Evolutionary conservation across 345 rosid species (phyloP), one percentile per base, ranked within the genome.

Genomic region (Pistacia integerrima): DNA sequence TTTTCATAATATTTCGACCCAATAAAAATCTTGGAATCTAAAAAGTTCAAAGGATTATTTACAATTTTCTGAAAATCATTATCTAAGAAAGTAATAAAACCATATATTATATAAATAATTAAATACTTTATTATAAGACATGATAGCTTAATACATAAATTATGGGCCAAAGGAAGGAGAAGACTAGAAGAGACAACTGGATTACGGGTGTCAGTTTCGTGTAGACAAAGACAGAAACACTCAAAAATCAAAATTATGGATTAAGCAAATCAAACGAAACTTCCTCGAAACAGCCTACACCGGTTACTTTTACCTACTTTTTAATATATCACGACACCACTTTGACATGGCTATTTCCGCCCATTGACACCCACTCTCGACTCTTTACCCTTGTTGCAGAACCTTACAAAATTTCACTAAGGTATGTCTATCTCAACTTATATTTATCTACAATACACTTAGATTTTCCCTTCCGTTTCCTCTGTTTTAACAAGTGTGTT

Each of bases 281-380:
- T 84, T 77, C 82, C 72, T 20, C 63, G 83, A 84, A 84, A 52
- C 57, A 69, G 30, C 71, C 74, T 35, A 17, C 78, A 28, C 46
- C 36, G 25, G 13, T 2, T 4, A 20, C 55, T 52, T 64, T 8
- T 41, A 2, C 17, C n/a, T 10, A 4, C 35, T 36, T 22, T 41
- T 41, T 41, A 41, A 41, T 41, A 5, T 41, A 5, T 18, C 12
- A 22, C 20, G 5, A 2, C 14, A 17, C 17, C 61, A 1, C 66
- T 14, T 66, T 59, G 74, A 51, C 62, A 16, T 54, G 18, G 57
- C 6, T 4, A 71, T n/a, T 60, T 72, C 70, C 70, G 78, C 69
- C 69, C 68, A 20, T 69, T 57, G 69, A 57, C 41, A 16, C 33
- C 38, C 72, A 25, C 30, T 17, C 18, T 52, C 59, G 14, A 4